Evolutionary conservation across 768 basidiomycete species (phyloP), one percentile per base, ranked within the genome.

Genomic region (Terana coerulea): DNA sequence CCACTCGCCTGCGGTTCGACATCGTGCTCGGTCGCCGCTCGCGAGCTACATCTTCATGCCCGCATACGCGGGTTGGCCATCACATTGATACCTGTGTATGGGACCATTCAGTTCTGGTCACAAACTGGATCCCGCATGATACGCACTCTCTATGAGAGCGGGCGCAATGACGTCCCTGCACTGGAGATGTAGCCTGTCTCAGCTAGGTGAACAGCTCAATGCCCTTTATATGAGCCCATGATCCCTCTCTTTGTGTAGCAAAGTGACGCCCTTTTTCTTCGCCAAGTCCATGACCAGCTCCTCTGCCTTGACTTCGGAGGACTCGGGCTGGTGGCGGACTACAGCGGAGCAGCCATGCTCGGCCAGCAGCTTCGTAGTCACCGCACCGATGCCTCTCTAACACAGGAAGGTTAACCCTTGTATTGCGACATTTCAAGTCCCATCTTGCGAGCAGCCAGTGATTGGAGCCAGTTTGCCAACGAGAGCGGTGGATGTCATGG

Each of bases 381-480:
- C 78, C 44, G 66, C 64, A 3, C 79, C 79, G 43, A 81, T 80
- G 0, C 79, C 79, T 78, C 79, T 22, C 78, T 80, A 59, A 8
- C 26, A 24, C 15, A 26, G 8, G 14, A n/a, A 29, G 21, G 12
- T 26, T 17, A 33, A 17, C 21, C 49, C 1, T 24, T 26, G 7
- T 24, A 9, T 19, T 11, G 10, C 15, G 34, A 11, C 14, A n/a
- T 2, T 31, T n/a, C n/a, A n/a, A 40, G 17, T 15, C 25, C 15
- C 31, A 15, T 62, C 67, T n/a, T 64, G 68, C 70, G 69, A 70
- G 64, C 63, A 65, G 28, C 71, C 71, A 2, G 71, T 72, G 25
- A 72, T 69, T 8, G 71, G 58, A 1, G 62, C 68, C 8, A 72
- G 60, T 51, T 67, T 71, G 29, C 65, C 67, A n/a, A 61, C 51